These are phyloP conservation scores for Calonectria fujianensis DNA, from an alignment of 2,329 filamentous ascomycete genomes.

Conservation along the genomic window DNA sequence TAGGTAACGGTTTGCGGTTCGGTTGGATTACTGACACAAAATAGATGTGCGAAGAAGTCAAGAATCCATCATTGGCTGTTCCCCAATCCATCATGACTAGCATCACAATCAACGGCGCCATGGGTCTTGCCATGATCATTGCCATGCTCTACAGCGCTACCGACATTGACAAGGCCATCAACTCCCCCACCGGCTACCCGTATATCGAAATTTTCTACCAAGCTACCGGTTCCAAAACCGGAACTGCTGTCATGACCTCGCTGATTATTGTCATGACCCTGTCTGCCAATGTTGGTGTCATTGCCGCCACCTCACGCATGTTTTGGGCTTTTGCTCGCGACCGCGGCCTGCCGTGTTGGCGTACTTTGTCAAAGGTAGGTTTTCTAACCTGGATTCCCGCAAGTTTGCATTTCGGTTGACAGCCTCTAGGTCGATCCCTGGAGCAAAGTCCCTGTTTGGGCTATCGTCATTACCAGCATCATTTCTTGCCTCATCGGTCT, in stretches of 20 bases:
- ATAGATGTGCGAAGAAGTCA: constrained; percentile 52
- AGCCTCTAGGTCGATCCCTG: constrained; percentile 44
- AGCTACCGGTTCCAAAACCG: constrained; percentile 46
- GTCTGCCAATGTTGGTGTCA: constrained; percentile 50
- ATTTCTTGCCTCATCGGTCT: constrained; percentile 50
- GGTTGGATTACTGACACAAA: background rate
- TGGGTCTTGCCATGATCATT: constrained; percentile 51
- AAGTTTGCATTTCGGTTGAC: background rate
- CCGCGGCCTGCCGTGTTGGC: constrained; percentile 48
- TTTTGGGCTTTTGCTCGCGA: constrained; percentile 51
- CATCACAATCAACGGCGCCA: constrained; percentile 45
- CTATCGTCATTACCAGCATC: constrained; percentile 45
- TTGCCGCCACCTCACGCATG: constrained; percentile 52
- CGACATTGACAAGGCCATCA: constrained; percentile 48
- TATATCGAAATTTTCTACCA: constrained; percentile 53
- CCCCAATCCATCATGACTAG: constrained; percentile 52
- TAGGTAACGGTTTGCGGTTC: fast-evolving
- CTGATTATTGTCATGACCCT: constrained; percentile 51
- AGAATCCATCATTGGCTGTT: constrained; percentile 48
- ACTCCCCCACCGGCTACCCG: constrained; percentile 48
- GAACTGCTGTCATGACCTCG: constrained; percentile 47
- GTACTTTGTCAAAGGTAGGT: constrained; percentile 43
- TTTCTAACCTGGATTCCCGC: too few relatives aligned
- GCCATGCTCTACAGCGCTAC: constrained; percentile 52
- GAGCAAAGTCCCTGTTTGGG: constrained; percentile 50